A percentile compares a stretch with the other conserved stretches of the same genome.
Conservation (phyloP, 768 basidiomycete genomes). For the Fomitopsis serialis region DNA sequence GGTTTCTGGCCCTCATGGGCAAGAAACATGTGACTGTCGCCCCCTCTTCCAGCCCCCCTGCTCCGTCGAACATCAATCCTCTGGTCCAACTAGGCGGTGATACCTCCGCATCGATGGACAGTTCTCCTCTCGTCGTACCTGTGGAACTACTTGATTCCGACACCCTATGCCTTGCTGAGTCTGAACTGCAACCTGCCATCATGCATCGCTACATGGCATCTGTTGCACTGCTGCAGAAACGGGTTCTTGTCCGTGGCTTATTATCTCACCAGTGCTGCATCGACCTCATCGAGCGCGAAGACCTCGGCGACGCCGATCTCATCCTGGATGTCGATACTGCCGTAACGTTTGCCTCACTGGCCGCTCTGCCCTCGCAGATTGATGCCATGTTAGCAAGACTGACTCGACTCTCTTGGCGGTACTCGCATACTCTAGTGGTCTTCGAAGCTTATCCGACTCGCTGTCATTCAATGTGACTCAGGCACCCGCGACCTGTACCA, state of each 20-base stretch:
- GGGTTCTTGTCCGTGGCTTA: constrained; percentile 49
- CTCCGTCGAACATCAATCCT: neutral
- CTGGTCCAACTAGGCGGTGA: neutral
- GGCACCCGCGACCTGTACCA: constrained; percentile 7
- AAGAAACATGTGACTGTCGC: neutral
- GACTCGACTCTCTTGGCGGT: constrained; percentile 59
- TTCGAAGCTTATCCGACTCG: constrained; percentile 49
- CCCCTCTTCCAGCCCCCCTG: neutral
- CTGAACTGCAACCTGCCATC: constrained; percentile 32
- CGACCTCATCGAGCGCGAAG: constrained; percentile 59
- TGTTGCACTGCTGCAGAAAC: constrained; percentile 63
- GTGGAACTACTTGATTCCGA: constrained; percentile 14
- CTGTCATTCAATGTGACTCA: constrained; percentile 25
- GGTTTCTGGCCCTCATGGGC: constrained; percentile 14
- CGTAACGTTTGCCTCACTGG: constrained; percentile 42
- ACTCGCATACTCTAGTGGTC: constrained; percentile 46
- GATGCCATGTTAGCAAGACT: constrained; percentile 40
- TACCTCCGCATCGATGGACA: neutral
- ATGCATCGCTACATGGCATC: constrained; percentile 67
- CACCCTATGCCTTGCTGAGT: constrained; percentile 11
- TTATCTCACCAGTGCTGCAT: constrained; percentile 39
- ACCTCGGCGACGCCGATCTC: constrained; percentile 56
- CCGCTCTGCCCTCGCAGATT: constrained; percentile 44
- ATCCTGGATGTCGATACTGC: constrained; percentile 61
- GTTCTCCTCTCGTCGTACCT: constrained; percentile 3